A percentile compares a stretch with the other conserved stretches of the same genome.
phyloP scores from a whole-genome alignment of 306 rosid species.

The Corylus avellana region DNA sequence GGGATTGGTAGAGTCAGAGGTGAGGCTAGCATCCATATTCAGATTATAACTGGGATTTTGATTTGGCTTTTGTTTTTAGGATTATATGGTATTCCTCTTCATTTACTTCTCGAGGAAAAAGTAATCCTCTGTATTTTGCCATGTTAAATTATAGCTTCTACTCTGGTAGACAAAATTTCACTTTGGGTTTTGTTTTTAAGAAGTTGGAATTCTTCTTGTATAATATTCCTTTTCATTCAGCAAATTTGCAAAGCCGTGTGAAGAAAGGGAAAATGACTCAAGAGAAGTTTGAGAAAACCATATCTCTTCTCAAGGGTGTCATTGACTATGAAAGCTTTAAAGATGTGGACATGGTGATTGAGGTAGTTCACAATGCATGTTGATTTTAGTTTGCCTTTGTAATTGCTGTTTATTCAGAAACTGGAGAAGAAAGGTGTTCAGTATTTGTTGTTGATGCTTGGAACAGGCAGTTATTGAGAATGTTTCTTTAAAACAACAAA shows the following conservation, averaged over 20 bases:
- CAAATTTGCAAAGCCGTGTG: conserved; percentile 83
- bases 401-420: conserved; percentile 20
- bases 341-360: conserved; percentile 96
- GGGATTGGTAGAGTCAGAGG: conserved; percentile 87
- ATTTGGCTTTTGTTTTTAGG: neutral
- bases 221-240: conserved; percentile 43
- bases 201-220: conserved; percentile 4
- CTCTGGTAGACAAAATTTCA: neutral
- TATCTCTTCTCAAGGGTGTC: conserved; percentile 76
- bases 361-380: conserved; percentile 49
- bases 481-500: conserved; percentile 85
- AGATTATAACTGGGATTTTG: neutral
- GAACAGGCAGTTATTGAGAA: conserved; percentile 93
- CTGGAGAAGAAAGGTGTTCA: conserved; percentile 17
- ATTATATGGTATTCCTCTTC: neutral
- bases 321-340: conserved; percentile 73
- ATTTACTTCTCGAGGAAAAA: neutral
- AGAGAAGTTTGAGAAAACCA: conserved; percentile 69
- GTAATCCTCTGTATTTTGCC: neutral
- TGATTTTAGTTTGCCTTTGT: conserved; percentile 2
- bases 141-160: neutral
- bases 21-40: conserved; percentile 32
- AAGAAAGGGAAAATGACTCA: conserved; percentile 77
- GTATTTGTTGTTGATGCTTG: conserved; percentile 33
- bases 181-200: neutral